Conservation (phyloP, 176 grass and related monocot genomes). For the Ampelocalamus luodianensis region DNA sequence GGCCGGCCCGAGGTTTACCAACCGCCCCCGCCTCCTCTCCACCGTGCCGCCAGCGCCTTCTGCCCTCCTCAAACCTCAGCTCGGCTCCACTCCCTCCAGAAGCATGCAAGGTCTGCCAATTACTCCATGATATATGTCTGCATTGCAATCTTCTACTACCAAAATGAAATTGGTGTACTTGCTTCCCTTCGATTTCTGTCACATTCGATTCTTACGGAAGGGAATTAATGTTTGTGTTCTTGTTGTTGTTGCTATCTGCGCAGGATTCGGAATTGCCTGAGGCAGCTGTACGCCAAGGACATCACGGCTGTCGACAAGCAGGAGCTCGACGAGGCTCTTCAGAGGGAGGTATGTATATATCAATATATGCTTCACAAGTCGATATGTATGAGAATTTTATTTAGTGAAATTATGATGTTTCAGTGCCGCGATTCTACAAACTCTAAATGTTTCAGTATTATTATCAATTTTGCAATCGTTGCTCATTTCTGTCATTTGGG, state of each 20-base stretch:
- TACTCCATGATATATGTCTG: too few species aligned
- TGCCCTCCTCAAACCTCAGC: too few species aligned
- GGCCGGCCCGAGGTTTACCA: too few species aligned
- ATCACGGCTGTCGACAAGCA: slow-evolving; percentile 64
- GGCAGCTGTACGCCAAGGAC: slow-evolving; percentile 71
- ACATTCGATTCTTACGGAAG: not conserved
- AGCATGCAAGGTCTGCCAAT: too few species aligned
- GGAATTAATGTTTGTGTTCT: not conserved
- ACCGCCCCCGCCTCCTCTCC: too few species aligned
- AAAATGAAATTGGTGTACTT: not conserved
- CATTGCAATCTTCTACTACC: not conserved
- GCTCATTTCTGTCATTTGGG: not conserved
- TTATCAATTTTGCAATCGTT: not conserved
- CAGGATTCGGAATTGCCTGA: slow-evolving; percentile 76
- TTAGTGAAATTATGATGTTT: not conserved
- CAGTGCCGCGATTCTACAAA: too few species aligned
- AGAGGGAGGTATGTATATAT: slow-evolving; percentile 53
- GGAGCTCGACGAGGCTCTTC: slow-evolving; percentile 32
- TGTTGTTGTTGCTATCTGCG: not conserved
- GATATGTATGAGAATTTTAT: not conserved
- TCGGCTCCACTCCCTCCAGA: too few species aligned
- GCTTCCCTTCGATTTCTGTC: too few species aligned
- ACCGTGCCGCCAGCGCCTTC: too few species aligned
- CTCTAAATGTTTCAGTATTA: too few species aligned
- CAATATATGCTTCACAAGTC: too few species aligned